These are phyloP conservation scores for Glycine soja DNA, from an alignment of 306 rosid species.

Conservation along the genomic window DNA sequence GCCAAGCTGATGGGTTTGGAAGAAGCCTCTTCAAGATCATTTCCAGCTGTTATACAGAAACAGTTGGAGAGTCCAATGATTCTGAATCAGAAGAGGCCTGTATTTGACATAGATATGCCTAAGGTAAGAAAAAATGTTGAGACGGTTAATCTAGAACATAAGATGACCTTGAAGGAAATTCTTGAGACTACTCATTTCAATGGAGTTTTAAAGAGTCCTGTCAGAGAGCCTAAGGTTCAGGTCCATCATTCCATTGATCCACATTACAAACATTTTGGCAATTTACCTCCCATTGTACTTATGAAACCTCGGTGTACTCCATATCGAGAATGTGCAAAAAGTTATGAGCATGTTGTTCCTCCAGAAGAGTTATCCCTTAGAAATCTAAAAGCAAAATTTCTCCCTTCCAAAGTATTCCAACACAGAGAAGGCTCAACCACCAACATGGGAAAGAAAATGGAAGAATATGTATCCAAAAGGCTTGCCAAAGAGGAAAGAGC, in stretches of 20 bases:
- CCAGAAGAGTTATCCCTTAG: constrained; percentile 52
- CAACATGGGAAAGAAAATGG: constrained; percentile 50
- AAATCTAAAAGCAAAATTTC: constrained; percentile 52
- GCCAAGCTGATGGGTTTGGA: constrained; percentile 95
- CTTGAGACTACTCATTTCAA: constrained; percentile 71
- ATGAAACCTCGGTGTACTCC: constrained; percentile 70
- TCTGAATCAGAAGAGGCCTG: constrained; percentile 59
- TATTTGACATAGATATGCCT: constrained; percentile 62
- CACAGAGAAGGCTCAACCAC: constrained; percentile 52
- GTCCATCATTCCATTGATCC: constrained; percentile 38
- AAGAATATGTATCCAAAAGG: constrained; percentile 52
- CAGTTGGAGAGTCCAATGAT: constrained; percentile 59
- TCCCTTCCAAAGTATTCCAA: constrained; percentile 49
- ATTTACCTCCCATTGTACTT: constrained; percentile 71
- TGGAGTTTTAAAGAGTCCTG: constrained; percentile 60
- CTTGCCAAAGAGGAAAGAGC: constrained; percentile 52
- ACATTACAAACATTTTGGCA: constrained; percentile 41
- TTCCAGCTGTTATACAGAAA: constrained; percentile 51
- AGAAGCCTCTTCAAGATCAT: constrained; percentile 59
- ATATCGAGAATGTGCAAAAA: constrained; percentile 36
- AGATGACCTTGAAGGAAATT: constrained; percentile 70
- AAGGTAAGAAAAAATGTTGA: constrained; percentile 52
- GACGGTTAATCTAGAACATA: constrained; percentile 54
- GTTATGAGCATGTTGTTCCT: constrained; percentile 42
- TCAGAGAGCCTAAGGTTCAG: constrained; percentile 50